Evolutionary conservation across 768 basidiomycete genomes (phyloP), one percentile per base, ranked within the genome.

Genomic region (Boletus subcaerulescens): DNA sequence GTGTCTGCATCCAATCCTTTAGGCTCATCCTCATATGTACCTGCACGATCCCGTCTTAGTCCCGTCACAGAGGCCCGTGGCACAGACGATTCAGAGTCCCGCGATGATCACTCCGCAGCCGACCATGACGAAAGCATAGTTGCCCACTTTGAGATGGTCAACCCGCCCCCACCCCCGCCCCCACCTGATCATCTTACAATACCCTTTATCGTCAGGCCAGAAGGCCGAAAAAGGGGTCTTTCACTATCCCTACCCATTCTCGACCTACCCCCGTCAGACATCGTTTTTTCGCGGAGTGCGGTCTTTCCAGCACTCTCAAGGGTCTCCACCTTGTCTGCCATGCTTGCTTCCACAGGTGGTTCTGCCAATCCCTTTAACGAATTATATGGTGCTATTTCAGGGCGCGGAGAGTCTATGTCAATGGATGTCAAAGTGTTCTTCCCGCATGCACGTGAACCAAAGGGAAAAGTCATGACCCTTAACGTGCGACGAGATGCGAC

Each of bases 401-500:
- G 92, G 0, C 85, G 90, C 4, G 83, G 84, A 4, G 81, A 85
- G 53, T 70, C 81, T 7, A 82, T 84, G 5, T 80, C 83, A 1
- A 76, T 84, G 44, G 79, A 77, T 29, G 83, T 96, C 39, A 80
- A 81, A 42, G 79, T 98, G 2, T 97, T 85, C 72, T 98, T 96
- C 74, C 95, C 95, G 0, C 84, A 87, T 57, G 89, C 89, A 15
- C 73, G 67, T 6, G 74, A 82, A 54, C 88, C 88, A 0, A 72
- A 65, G 15, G 80, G 81, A 3, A 82, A 84, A 48, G 74, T 82
- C 20, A 83, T 95, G 80, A 73, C 81, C 36, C 77, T 94, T 6
- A 86, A 79, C 56, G 91, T 98, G 12, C 74, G 92, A 52, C 86
- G 85, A 59, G 96, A 98, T 59, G 89, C 93, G 2, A 89, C 87